Conservation (phyloP, 805 yeast species). For the Ogataea nitratoaversa region DNA sequence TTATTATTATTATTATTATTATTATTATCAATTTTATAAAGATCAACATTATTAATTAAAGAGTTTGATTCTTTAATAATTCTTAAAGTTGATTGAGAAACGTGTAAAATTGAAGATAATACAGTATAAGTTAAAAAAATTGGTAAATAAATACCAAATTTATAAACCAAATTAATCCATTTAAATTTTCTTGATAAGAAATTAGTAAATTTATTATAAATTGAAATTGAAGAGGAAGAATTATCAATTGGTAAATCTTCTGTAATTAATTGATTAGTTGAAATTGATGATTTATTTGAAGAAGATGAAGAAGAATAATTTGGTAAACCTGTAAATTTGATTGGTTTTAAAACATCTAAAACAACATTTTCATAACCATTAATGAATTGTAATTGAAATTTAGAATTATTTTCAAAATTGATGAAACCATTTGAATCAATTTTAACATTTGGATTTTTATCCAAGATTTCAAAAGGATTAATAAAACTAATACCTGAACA, state of each 20-base stretch:
- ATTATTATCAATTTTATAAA: slow-evolving; percentile 10
- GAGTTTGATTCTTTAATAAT: slow-evolving; percentile 30
- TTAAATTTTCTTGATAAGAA: slow-evolving; percentile 32
- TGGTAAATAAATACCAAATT: slow-evolving; percentile 53
- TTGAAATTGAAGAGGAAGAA: not conserved
- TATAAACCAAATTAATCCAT: slow-evolving; percentile 45
- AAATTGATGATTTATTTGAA: slow-evolving; percentile 5
- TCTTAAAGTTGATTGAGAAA: slow-evolving; percentile 29
- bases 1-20: slow-evolving; percentile 3
- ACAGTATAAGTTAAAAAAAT: slow-evolving; percentile 59
- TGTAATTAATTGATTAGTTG: slow-evolving; percentile 14
- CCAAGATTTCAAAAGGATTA: slow-evolving; percentile 52
- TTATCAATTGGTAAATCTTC: slow-evolving; percentile 20
- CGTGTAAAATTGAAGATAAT: slow-evolving; percentile 36
- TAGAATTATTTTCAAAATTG: slow-evolving; percentile 33
- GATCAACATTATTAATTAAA: no score
- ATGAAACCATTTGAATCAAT: slow-evolving; percentile 42
- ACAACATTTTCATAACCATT: slow-evolving; percentile 54
- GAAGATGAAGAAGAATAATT: no score
- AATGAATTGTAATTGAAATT: slow-evolving; percentile 40
- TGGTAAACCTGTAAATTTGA: slow-evolving; percentile 27
- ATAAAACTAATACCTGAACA: slow-evolving; percentile 64
- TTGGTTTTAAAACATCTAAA: slow-evolving; percentile 46
- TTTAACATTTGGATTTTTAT: slow-evolving; percentile 28
- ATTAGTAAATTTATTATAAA: slow-evolving; percentile 6